Evolutionary conservation across 495 filamentous ascomycete species (phyloP).

Genomic region (Schizothecium vesticola): DNA sequence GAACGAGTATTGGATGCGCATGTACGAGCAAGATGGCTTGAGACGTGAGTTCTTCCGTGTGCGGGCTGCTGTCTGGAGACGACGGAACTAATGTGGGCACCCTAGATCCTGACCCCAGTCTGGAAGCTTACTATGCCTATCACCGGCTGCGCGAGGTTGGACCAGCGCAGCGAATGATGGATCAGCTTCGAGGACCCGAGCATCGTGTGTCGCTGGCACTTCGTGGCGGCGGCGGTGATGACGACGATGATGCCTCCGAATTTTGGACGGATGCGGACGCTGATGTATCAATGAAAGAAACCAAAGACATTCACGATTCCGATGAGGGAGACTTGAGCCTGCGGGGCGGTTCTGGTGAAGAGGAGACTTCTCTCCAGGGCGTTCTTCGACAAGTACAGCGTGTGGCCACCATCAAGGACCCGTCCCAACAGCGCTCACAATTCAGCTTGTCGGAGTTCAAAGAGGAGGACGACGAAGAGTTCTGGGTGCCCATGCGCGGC

Average conservation of each 20-base stretch:
- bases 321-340: background rate
- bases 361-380: background rate
- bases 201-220: background rate
- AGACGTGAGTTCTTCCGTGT: slow-evolving; percentile 5
- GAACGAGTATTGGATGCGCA: slow-evolving; percentile 10
- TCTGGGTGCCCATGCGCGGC: slow-evolving; percentile 21
- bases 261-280: background rate
- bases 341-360: background rate
- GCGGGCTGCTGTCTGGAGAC: background rate
- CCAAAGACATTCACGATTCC: background rate
- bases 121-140: slow-evolving; percentile 15
- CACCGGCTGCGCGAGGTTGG: background rate
- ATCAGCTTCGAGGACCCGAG: background rate
- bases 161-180: background rate
- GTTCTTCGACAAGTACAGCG: background rate
- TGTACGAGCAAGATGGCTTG: background rate
- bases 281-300: background rate
- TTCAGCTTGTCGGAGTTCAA: background rate
- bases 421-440: background rate
- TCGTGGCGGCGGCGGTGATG: slow-evolving; percentile 15
- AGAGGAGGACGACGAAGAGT: background rate
- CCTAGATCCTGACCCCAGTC: slow-evolving; percentile 6
- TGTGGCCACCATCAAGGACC: background rate
- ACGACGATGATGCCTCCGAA: background rate
- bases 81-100: background rate